Base-by-base conservation (phyloP, 2,329 filamentous ascomycete genomes). In the Ophiosphaerella narmari region DNA sequence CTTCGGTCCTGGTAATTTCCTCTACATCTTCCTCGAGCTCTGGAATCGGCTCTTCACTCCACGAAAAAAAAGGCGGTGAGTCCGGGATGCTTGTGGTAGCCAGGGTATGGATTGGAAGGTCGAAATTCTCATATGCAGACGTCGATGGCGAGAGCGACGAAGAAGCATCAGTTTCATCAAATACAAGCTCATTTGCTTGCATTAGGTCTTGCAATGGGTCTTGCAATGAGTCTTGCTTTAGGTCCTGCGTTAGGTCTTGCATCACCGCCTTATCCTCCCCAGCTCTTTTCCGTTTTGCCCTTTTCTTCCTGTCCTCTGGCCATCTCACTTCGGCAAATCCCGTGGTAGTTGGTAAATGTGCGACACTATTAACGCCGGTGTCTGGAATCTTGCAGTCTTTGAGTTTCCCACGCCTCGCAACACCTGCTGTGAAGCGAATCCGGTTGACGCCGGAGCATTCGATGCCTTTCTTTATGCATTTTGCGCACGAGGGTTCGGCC, bases 391-490 rank as follows among this genome's bases (percentile, higher is more conserved):
- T 57, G 39, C 50, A 54, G 32, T 57, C 52, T 36, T 67, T 52
- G 43, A 55, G 32, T 38, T 51, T 52, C 7, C 60, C 60, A 41
- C 55, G 45, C 24, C 50, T 53, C 55, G 56, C 72, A 50, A 46
- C 65, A 4, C 63, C 60, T 26, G 57, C 66, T 39, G 70, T 73
- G 35, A 75, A 74, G 12, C 71, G 70, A 39, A 73, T 75, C 7
- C 72, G 63, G 3, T 70, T 70, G 24, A 74, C 60, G 0, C 75
- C 75, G 0, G 75, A 76, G 54, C 75, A 77, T 7, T 65, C 56
- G 14, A 77, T 59, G n/a, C 59, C 60, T 37, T 66, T 68, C 46
- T 76, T 76, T 8, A 63, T 54, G 46, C 75, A 77, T 43, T 77
- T 77, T 16, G 60, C 52, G 48, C 75, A 77, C 46, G 67, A 60